A percentile compares a stretch with the other conserved stretches of the same genome.
Evolutionary conservation across 2,329 filamentous ascomycete genomes (phyloP).

Genomic region (Cryphonectria radicalis): DNA sequence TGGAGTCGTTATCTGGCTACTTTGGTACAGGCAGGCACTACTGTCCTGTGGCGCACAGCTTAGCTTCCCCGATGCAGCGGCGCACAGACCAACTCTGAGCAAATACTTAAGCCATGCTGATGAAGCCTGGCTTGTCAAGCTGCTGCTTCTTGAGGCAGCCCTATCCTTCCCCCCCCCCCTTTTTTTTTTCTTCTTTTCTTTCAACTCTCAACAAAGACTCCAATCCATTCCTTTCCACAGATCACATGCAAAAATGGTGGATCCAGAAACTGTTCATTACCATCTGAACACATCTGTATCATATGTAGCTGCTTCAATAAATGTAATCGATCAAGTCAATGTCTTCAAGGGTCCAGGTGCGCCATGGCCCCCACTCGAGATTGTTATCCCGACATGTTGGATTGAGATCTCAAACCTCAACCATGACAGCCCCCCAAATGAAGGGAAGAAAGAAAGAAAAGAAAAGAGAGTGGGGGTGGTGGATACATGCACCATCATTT

Average conservation of each 20-base stretch:
- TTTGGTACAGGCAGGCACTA: conserved; percentile 22
- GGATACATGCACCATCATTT: conserved; percentile 7
- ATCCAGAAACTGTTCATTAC: not conserved
- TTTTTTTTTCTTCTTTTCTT: not conserved
- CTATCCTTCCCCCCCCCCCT: not conserved
- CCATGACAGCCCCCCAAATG: not conserved
- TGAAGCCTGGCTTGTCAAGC: not conserved
- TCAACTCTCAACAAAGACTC: not conserved
- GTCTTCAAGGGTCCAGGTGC: not conserved
- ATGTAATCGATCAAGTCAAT: not conserved
- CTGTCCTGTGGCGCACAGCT: not conserved
- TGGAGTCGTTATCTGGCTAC: conserved; percentile 29
- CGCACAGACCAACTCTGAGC: not conserved
- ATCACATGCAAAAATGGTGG: no score
- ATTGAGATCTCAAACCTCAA: not conserved
- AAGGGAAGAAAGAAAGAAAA: not conserved
- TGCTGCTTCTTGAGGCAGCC: not conserved
- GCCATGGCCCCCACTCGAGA: not conserved
- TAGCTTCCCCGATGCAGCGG: not conserved
- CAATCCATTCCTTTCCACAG: not conserved
- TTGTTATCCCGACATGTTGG: not conserved
- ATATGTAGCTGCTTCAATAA: not conserved
- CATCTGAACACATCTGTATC: no score
- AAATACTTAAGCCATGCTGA: not conserved
- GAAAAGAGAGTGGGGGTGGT: not conserved